Conservation (phyloP, 2,329 filamentous ascomycete species). For the Trichoderma oligosporum region DNA sequence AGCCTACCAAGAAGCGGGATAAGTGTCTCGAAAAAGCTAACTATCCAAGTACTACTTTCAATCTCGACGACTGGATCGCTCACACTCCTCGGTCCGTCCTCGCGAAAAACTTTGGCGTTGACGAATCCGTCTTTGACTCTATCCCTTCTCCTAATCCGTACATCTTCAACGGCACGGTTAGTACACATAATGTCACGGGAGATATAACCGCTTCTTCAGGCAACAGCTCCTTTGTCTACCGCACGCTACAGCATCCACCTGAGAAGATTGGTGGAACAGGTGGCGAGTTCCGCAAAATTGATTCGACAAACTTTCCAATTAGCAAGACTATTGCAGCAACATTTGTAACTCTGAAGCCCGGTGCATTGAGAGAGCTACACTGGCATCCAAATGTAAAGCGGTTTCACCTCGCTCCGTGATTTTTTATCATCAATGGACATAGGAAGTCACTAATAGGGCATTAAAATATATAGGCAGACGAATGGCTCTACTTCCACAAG, state of each 20-base stretch:
- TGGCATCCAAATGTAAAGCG: slow-evolving; percentile 66
- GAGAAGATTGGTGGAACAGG: slow-evolving; percentile 58
- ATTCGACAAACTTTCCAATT: slow-evolving; percentile 64
- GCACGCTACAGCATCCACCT: slow-evolving; percentile 51
- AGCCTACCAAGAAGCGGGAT: too few relatives aligned
- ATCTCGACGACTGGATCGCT: slow-evolving; percentile 65
- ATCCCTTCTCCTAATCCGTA: slow-evolving; percentile 58
- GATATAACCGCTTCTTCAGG: slow-evolving; percentile 47
- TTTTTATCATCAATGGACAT: too few relatives aligned
- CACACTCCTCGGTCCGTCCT: slow-evolving; percentile 61
- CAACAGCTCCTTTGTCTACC: slow-evolving; percentile 60
- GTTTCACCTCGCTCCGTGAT: too few relatives aligned
- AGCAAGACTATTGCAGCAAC: slow-evolving; percentile 63
- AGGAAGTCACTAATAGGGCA: neutral
- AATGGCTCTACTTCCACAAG: slow-evolving; percentile 68
- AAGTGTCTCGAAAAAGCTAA: neutral
- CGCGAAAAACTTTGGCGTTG: slow-evolving; percentile 66
- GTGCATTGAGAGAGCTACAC: slow-evolving; percentile 61
- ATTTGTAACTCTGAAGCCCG: slow-evolving; percentile 60
- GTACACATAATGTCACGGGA: slow-evolving; percentile 38
- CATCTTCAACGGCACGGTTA: slow-evolving; percentile 56
- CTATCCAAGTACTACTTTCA: slow-evolving; percentile 59
- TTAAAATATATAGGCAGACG: slow-evolving; percentile 50
- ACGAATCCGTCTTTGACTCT: slow-evolving; percentile 55
- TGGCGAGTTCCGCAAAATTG: slow-evolving; percentile 60